Base-by-base conservation (phyloP, 441 rosid genomes). In the Pelargonium cotyledonis region DNA sequence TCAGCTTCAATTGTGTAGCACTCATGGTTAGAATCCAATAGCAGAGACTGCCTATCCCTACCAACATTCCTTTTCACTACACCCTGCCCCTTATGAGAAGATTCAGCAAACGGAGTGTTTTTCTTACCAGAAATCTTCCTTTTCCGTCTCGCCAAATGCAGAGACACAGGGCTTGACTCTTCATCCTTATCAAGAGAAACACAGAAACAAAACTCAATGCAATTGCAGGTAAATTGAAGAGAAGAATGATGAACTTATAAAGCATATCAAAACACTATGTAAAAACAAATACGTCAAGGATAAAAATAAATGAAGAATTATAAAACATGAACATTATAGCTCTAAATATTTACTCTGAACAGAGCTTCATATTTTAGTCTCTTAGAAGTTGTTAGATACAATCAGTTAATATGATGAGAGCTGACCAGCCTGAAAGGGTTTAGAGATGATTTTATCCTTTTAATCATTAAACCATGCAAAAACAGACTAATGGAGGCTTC, bases 1-100 rank as follows among this genome's bases (percentile, higher is more conserved):
- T 57, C 76, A 72, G 70, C 76, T 66, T 68, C 55, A 9, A 62
- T 55, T 51, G 73, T 63, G 55, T 51, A 38, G 75, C 71, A 49
- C 38, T 85, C 90, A 67, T 71, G 76, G 58, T 84, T 85, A 62
- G 86, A 84, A 68, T 86, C 90, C 51, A 74, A 80, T 58, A 67
- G 35, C 51, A 71, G 51, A 16, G 64, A 63, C 70, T 77, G 76
- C 68, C 68, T 75, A 67, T 79, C 72, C 70, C 79, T 81, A 41
- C 63, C 47, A 23, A 66, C 67, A 65, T 71, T 79, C 76, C 75
- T 84, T 79, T 84, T 85, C 73, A 80, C 78, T 66, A 85, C 80
- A 73, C 80, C 89, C 73, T 73, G 77, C 9, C 84, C 75, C 63
- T 79, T 81, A 69, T 31, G 61, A 69, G 83, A 77, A 80, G 88